phyloP scores from a whole-genome alignment of 1,284 basidiomycete species.

The Leccinum fallax region DNA sequence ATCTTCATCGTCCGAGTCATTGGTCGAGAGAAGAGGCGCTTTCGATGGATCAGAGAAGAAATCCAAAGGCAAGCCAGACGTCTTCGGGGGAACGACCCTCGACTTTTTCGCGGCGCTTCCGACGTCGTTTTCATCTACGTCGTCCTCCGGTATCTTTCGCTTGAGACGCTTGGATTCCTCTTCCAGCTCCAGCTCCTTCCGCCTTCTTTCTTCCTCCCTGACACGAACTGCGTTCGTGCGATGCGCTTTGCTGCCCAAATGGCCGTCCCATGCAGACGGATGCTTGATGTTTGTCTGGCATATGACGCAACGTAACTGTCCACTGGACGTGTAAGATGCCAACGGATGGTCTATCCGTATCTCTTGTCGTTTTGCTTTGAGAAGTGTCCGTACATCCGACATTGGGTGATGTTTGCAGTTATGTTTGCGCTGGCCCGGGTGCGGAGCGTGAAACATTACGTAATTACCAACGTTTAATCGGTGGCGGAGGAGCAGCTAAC shows the following conservation, averaged over 20 bases:
- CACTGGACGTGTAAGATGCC: slow-evolving; percentile 44
- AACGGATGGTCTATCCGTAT: slow-evolving; percentile 69
- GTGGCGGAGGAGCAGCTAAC: neutral
- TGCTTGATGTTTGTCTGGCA: slow-evolving; percentile 70
- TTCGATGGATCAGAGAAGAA: slow-evolving; percentile 80
- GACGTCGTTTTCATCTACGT: neutral
- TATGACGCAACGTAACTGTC: slow-evolving; percentile 65
- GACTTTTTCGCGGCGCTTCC: slow-evolving; percentile 37
- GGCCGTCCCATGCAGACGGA: slow-evolving; percentile 81
- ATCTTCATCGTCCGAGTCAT: slow-evolving; percentile 51
- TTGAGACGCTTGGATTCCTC: slow-evolving; percentile 33
- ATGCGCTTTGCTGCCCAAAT: slow-evolving; percentile 78
- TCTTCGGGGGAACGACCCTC: slow-evolving; percentile 26
- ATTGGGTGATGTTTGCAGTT: slow-evolving; percentile 43
- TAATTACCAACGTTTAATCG: too few relatives aligned
- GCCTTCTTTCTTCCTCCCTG: slow-evolving; percentile 52
- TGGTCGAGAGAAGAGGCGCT: slow-evolving; percentile 41
- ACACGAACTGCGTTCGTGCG: slow-evolving; percentile 61
- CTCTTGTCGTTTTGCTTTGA: slow-evolving; percentile 77
- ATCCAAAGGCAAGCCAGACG: slow-evolving; percentile 55
- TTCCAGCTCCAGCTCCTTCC: slow-evolving; percentile 40
- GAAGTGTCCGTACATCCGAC: slow-evolving; percentile 73
- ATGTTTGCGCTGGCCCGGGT: too few relatives aligned
- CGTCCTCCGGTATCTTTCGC: slow-evolving; percentile 44
- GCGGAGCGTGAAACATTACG: too few relatives aligned